These are phyloP conservation scores for Xylaria sp. DNA, from an alignment of 2,329 filamentous ascomycete species.

Conservation along the genomic window DNA sequence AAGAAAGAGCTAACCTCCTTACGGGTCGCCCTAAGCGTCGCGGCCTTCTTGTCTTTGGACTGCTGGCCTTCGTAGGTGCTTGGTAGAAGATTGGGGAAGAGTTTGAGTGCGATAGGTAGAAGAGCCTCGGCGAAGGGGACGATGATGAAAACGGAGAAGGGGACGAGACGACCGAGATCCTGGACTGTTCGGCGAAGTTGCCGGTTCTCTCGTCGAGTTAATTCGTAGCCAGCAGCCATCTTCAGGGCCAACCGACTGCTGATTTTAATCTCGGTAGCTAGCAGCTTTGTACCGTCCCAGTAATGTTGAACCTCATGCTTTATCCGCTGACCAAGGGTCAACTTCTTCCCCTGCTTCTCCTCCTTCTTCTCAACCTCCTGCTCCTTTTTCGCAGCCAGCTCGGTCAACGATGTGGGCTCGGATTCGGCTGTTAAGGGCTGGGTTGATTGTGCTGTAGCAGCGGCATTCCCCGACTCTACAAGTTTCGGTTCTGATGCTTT, in stretches of 20 bases:
- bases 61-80: constrained; percentile 96
- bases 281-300: constrained; percentile 97
- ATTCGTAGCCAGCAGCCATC: constrained; percentile 97
- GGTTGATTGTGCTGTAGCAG: constrained; percentile 42
- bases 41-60: constrained; percentile 88
- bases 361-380: constrained; percentile 70
- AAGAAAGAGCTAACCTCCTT: constrained; percentile 95
- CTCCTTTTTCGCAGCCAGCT: constrained; percentile 72
- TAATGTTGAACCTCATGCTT: constrained; percentile 96
- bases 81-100: constrained; percentile 97
- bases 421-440: constrained; percentile 45
- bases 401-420: constrained; percentile 62
- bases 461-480: constrained; percentile 44
- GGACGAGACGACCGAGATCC: constrained; percentile 90
- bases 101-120: constrained; percentile 87
- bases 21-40: constrained; percentile 80
- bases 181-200: constrained; percentile 94
- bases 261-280: constrained; percentile 92
- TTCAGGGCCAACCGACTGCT: constrained; percentile 91
- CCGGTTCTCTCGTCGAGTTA: constrained; percentile 90
- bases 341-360: constrained; percentile 81
- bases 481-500: constrained; percentile 48
- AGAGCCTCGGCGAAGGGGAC: constrained; percentile 95
- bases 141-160: constrained; percentile 96
- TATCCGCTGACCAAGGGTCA: constrained; percentile 90